Base-by-base conservation (phyloP, 2,329 filamentous ascomycete species). In the Colletotrichum tropicicola region DNA sequence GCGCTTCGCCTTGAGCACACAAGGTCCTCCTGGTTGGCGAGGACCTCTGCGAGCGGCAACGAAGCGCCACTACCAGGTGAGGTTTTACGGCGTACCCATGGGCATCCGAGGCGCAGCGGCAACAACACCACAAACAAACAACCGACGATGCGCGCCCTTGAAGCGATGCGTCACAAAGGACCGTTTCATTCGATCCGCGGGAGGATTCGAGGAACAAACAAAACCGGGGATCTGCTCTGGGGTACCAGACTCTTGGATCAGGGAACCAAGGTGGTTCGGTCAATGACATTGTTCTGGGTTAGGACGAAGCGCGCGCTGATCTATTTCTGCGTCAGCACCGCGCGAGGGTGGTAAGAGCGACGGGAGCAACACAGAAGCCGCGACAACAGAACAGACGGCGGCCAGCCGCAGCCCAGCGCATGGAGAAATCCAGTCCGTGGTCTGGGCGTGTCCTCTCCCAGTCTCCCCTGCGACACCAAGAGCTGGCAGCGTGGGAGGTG, bases 301-400 rank as follows among this genome's bases (percentile, higher is more conserved):
- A 45, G 58, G 57, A 62, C 45, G 62, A 65, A 65, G 62, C 58
- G 62, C 62, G 62, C 62, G 57, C 62, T 56, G 62, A 56, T 55
- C 62, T 65, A 61, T 61, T 65, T 65, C 44, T 61, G 62, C 35
- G 44, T 65, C 57, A 51, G 43, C 32, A 48, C 17, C 39, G 41
- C 43, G 43, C 35, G 41, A 49, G 25, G 55, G 7, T 48, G 6
- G 17, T 12, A 32, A 32, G 13, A 17, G 25, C 9, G 43, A 45
- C 21, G n/a, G n/a, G n/a, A n/a, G n/a, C n/a, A n/a, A n/a, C n/a
- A n/a, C n/a, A n/a, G 5, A 19, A 35, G 32, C 9, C 32, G 27
- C 23, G 25, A 32, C 27, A 19, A 19, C 39, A 35, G 4, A 43
- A 19, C 39, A 19, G 2, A 19, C 39, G n/a, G 39, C 39, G 19